Percentiles rank a stretch among this genome's conserved stretches.
phyloP scores from a whole-genome alignment of 768 basidiomycete species.

The Sarcodon aspratus region DNA sequence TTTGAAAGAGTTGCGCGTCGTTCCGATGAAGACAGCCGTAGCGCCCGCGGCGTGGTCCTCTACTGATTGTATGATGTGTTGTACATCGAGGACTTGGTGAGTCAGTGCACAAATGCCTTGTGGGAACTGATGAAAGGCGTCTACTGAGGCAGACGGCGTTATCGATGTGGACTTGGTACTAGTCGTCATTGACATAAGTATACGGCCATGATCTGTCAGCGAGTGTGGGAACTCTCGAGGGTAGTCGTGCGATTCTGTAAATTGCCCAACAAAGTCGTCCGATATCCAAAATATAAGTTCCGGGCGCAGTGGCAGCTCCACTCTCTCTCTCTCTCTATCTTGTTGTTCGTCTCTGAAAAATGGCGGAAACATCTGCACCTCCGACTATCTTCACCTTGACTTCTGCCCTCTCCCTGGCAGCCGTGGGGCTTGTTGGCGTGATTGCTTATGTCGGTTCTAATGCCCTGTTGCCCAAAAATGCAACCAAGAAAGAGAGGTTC shows the following conservation, averaged over 20 bases:
- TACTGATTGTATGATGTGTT: conserved; percentile 50
- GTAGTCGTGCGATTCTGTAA: too few relatives aligned
- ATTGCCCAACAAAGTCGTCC: too few relatives aligned
- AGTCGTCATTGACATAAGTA: too few relatives aligned
- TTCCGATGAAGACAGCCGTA: conserved; percentile 69
- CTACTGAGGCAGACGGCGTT: conserved; percentile 23
- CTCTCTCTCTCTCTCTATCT: too few relatives aligned
- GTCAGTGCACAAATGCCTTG: conserved; percentile 49
- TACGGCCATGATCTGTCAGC: too few relatives aligned
- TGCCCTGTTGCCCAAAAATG: conserved; percentile 49
- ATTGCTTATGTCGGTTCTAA: conserved; percentile 44
- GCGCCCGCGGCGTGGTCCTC: conserved; percentile 59
- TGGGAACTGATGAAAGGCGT: conserved; percentile 27
- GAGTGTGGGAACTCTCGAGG: too few relatives aligned
- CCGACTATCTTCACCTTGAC: conserved; percentile 39
- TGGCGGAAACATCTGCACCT: conserved; percentile 4
- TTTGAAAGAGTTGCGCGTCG: conserved; percentile 79
- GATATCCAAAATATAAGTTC: too few relatives aligned
- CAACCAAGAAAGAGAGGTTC: conserved; percentile 49
- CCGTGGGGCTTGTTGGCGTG: conserved; percentile 38
- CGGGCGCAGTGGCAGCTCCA: too few relatives aligned
- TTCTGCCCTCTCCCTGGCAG: conserved; percentile 53
- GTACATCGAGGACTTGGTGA: conserved; percentile 42
- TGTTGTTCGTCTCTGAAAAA: not conserved
- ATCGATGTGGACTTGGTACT: not conserved